Evolutionary conservation across 1,284 basidiomycete species (phyloP), one percentile per base, ranked within the genome.

Genomic region (Cronartium quercuum): DNA sequence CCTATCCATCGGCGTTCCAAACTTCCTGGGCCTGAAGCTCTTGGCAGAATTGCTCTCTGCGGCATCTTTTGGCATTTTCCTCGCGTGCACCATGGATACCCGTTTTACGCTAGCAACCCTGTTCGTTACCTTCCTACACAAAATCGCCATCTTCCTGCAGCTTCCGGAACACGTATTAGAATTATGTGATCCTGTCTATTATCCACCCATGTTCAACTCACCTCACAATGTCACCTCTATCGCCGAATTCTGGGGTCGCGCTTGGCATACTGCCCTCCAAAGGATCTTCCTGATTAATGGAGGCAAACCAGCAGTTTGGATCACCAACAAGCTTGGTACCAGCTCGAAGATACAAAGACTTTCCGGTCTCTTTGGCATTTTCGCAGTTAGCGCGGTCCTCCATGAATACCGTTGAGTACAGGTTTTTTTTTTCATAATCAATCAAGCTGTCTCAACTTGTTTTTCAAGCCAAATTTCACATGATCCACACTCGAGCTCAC

Each of bases 1-100:
- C 6, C 29, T 61, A 29, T 61, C 60, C 7, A 29, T 61, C 18
- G 60, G 60, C 6, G 35, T 64, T 13, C 62, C 62, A 10, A 42
- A 64, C 37, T 42, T 64, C n/a, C 62, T 40, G n/a, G 62, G 62
- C n/a, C n/a, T 64, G 5, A 64, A 64, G 7, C 38, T 64, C n/a
- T 38, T 64, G 12, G 62, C 38, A 42, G 35, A 64, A 18, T 38
- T 29, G 9, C 12, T 64, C 1, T 41, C n/a, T 18, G n/a, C 62
- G 6, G 6, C 42, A 15, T 13, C 29, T 38, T 64, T 64, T 38
- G 62, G 62, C n/a, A 29, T 21, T 3, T 18, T 40, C 29, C 37
- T 64, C 9, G 38, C 35, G 21, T 6, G 37, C 15, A 64, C 4
- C 13, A 64, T 64, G 40, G 62, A 64, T 29, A 42, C 62, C n/a